Conservation (phyloP, 2,329 filamentous ascomycete genomes). For the Penicillium brasilianum region DNA sequence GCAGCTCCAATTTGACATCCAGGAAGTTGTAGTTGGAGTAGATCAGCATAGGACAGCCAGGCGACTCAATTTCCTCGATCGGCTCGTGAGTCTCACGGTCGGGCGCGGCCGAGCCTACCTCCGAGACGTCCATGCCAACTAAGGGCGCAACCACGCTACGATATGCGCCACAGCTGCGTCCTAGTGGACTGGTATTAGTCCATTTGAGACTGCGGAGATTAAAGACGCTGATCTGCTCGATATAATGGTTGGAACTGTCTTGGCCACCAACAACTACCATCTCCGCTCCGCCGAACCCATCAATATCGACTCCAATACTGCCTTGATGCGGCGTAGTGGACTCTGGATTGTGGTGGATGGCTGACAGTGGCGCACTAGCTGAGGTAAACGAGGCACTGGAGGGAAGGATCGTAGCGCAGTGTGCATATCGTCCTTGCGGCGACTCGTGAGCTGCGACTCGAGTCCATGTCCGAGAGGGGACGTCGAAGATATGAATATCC, state of each 20-base stretch:
- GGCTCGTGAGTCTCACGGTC: constrained; percentile 46
- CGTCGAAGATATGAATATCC: constrained; percentile 94
- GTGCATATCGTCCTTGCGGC: constrained; percentile 92
- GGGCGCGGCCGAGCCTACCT: constrained; percentile 49
- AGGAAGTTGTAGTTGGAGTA: constrained; percentile 99
- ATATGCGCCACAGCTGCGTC: constrained; percentile 94
- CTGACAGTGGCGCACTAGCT: constrained; percentile 78
- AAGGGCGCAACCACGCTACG: constrained; percentile 91
- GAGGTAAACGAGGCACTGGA: constrained; percentile 89
- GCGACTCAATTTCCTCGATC: constrained; percentile 34
- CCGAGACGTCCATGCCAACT: constrained; percentile 50
- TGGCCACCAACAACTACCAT: constrained; percentile 98
- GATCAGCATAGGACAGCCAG: constrained; percentile 78
- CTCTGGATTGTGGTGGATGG: constrained; percentile 86
- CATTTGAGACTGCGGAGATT: constrained; percentile 94
- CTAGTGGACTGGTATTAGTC: constrained; percentile 85
- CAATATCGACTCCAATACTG: constrained; percentile 82
- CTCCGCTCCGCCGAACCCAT: constrained; percentile 89
- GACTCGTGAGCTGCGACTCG: constrained; percentile 78
- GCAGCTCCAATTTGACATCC: constrained; percentile 93
- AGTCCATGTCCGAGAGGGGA: constrained; percentile 80
- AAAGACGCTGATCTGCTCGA: constrained; percentile 98
- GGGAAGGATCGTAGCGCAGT: constrained; percentile 90
- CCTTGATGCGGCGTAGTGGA: constrained; percentile 85
- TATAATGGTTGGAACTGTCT: constrained; percentile 97